These are phyloP conservation scores for Sapria himalayana DNA, from an alignment of 345 rosid species.

Conservation along the genomic window DNA sequence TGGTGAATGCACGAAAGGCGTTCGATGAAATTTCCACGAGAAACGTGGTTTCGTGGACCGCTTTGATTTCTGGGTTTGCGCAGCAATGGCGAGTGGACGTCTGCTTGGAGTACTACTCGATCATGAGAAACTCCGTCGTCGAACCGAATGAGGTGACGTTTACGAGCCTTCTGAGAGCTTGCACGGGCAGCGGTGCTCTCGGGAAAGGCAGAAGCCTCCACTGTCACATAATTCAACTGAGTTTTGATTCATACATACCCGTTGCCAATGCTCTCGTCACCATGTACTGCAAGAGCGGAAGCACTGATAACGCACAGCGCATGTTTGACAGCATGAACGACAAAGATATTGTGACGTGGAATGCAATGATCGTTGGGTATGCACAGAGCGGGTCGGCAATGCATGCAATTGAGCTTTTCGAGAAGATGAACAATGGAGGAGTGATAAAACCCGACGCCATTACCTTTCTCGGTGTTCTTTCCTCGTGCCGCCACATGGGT, in stretches of 20 bases:
- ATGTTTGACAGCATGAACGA: slow-evolving; percentile 21
- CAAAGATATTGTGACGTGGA: slow-evolving; percentile 70
- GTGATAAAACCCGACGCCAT: slow-evolving; percentile 47
- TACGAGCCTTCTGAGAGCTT: slow-evolving; percentile 57
- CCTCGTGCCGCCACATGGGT: slow-evolving; percentile 78
- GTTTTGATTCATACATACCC: slow-evolving; percentile 33
- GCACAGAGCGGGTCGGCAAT: slow-evolving; percentile 56
- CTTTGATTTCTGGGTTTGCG: slow-evolving; percentile 61
- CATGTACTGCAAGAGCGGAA: slow-evolving; percentile 73
- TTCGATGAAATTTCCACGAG: slow-evolving; percentile 67
- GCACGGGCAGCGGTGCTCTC: slow-evolving; percentile 60
- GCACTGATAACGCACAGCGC: slow-evolving; percentile 23
- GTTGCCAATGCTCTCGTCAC: slow-evolving; percentile 62
- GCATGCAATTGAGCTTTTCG: slow-evolving; percentile 37
- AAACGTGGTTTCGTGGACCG: slow-evolving; percentile 75
- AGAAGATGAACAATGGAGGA: slow-evolving; percentile 27
- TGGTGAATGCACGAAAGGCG: slow-evolving; percentile 25
- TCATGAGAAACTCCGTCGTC: slow-evolving; percentile 33
- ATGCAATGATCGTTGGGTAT: slow-evolving; percentile 85
- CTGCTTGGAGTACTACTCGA: slow-evolving; percentile 35
- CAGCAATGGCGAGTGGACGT: slow-evolving; percentile 40
- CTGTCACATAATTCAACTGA: slow-evolving; percentile 43
- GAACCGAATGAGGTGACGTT: slow-evolving; percentile 65
- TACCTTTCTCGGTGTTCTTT: slow-evolving; percentile 64
- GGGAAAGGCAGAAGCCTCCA: slow-evolving; percentile 67